Evolutionary conservation across 2,329 filamentous ascomycete species (phyloP).

Genomic region (Neopestalotiopsis sp.): DNA sequence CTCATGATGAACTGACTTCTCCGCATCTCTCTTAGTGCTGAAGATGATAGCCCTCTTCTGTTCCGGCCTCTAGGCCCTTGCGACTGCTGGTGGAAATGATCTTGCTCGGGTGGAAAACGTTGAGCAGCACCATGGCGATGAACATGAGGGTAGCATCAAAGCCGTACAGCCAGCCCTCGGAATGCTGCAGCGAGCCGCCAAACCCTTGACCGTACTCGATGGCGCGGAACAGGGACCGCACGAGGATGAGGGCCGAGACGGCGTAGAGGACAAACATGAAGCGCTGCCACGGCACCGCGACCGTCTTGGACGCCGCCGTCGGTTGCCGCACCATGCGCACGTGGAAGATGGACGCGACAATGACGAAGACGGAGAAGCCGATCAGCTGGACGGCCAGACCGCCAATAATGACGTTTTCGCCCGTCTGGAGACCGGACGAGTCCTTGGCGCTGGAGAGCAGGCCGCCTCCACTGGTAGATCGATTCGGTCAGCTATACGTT

Average conservation of each 20-base stretch:
- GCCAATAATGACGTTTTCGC: conserved; percentile 49
- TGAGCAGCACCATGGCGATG: conserved; percentile 4
- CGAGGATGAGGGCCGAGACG: conserved; percentile 34
- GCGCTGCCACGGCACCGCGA: conserved; percentile 30
- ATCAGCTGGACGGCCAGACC: conserved; percentile 56
- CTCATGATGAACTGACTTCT: too few species aligned
- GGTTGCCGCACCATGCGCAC: conserved; percentile 24
- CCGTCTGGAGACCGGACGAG: conserved; percentile 31
- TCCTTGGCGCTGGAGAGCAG: conserved; percentile 26
- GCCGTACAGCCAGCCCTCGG: conserved; percentile 33
- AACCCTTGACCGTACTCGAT: conserved; percentile 41
- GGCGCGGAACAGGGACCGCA: conserved; percentile 41
- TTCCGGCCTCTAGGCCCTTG: neutral
- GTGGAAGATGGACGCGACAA: conserved; percentile 48
- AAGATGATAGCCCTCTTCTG: neutral
- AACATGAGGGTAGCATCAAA: conserved; percentile 36
- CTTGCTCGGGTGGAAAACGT: conserved; percentile 3
- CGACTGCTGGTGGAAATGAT: neutral
- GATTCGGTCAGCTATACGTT: neutral
- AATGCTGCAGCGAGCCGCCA: conserved; percentile 28
- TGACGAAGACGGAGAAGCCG: conserved; percentile 54
- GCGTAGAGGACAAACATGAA: conserved; percentile 19
- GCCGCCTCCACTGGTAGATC: conserved; percentile 12
- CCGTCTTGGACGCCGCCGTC: neutral
- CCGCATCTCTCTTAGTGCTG: too few species aligned